Base-by-base conservation (phyloP, 768 basidiomycete genomes). In the Neoboletus brunneissimus region DNA sequence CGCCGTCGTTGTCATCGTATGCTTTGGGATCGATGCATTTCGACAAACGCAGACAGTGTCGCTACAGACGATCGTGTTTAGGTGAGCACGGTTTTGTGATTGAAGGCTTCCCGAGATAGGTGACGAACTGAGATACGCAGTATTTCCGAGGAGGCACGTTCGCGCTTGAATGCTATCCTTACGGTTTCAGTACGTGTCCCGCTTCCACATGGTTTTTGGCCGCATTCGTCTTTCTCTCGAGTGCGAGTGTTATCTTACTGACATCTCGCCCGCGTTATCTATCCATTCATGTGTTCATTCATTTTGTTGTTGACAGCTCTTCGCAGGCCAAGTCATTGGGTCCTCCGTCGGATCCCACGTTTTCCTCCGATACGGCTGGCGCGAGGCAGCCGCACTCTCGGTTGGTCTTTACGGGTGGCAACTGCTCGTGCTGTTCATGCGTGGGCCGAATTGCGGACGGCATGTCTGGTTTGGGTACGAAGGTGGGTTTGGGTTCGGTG, bases 401-500 rank as follows among this genome's bases (percentile, higher is more conserved):
- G 55, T 79, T 12, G 77, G 68, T 0, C 69, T 75, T 7, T 64
- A 71, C 8, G 73, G 68, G 0, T 71, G 70, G 48, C 71, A 70
- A 25, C 31, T 79, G 1, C 16, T 76, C 8, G 58, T 78, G 0
- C 63, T 79, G 13, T 59, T 76, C 12, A 46, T 66, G 23, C 69
- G 77, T 34, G 78, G 78, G 5, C 78, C 78, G 3, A 58, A 69
- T 22, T 73, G 69, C 32, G 63, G 63, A 45, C 67, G 77, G 23
- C 27, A 58, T 34, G 52, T 65, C 25, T 87, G 87, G 87, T 75
- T 87, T 62, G 85, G 87, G 13, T 85, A 81, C 59, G 76, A 83
- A 61, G 84, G 84, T n/a, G 84, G 85, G 13, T 56, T 77, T 23
- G 18, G 11, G n/a, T 23, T 35, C 1, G 22, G 32, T 5, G 42